Conservation (phyloP, 2,329 filamentous ascomycete genomes). For the Plenodomus tracheiphilus region DNA sequence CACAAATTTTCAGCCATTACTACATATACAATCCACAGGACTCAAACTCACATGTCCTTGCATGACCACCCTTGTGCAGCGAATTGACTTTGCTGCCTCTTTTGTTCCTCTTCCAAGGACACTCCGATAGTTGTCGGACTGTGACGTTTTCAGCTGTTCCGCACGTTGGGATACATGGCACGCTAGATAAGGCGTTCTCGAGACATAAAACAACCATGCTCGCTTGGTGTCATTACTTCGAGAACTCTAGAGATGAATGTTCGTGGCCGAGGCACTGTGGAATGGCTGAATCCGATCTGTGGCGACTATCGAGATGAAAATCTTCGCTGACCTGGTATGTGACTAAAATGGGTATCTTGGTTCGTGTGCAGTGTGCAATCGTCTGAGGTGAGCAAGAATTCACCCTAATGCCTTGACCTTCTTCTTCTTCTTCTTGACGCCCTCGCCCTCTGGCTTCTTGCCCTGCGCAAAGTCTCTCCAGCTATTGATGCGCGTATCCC, state of each 20-base stretch:
- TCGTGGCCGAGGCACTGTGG: background rate
- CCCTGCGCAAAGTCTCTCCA: constrained; percentile 90
- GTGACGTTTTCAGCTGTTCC: no score
- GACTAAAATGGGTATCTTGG: background rate
- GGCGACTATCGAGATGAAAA: no score
- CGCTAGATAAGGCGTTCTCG: background rate
- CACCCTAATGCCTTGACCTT: constrained; percentile 59
- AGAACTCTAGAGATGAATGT: background rate
- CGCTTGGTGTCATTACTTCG: background rate
- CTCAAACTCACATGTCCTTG: no score
- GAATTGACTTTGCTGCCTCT: no score
- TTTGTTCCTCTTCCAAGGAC: no score
- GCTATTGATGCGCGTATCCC: constrained; percentile 88
- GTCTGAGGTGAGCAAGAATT: constrained; percentile 3
- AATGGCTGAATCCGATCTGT: no score
- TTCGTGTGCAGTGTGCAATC: background rate
- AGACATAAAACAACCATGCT: background rate
- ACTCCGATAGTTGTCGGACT: no score
- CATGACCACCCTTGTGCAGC: no score
- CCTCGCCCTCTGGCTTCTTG: constrained; percentile 52
- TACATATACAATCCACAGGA: background rate
- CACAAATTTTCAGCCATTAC: no score
- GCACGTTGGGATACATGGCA: no score
- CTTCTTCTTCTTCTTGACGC: constrained; percentile 53
- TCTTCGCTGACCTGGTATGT: no score